Conservation (phyloP, 2,329 filamentous ascomycete genomes). For the Tolypocladium pustulatum region DNA sequence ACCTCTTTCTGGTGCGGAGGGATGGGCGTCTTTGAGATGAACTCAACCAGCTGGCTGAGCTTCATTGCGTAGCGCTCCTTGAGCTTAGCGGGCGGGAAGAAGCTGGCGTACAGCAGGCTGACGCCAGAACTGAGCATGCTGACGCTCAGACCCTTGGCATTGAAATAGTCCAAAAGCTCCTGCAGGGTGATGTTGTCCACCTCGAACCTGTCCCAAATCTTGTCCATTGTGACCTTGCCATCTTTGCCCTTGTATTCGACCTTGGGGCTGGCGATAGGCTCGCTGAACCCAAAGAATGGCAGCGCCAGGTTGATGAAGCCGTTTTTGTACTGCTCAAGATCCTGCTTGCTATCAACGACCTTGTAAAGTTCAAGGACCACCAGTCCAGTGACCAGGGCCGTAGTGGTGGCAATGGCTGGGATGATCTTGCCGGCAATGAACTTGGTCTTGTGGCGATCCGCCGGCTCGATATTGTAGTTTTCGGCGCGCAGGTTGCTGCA, state of each 20-base stretch:
- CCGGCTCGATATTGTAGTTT: constrained; percentile 93
- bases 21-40: constrained; percentile 84
- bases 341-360: constrained; percentile 89
- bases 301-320: constrained; percentile 94
- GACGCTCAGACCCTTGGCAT: constrained; percentile 68
- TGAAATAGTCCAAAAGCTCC: constrained; percentile 76
- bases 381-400: constrained; percentile 86
- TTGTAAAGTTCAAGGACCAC: constrained; percentile 93
- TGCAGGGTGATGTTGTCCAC: constrained; percentile 73
- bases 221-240: constrained; percentile 77
- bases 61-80: constrained; percentile 77
- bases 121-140: constrained; percentile 97
- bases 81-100: constrained; percentile 69
- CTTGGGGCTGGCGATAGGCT: constrained; percentile 90
- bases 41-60: constrained; percentile 79
- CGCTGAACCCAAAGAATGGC: constrained; percentile 97
- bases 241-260: constrained; percentile 74
- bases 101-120: constrained; percentile 85
- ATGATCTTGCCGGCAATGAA: constrained; percentile 99
- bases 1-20: constrained; percentile 88
- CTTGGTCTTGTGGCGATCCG: constrained; percentile 96
- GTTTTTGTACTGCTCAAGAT: constrained; percentile 98
- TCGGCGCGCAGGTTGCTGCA: constrained; percentile 93
- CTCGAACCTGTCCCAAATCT: constrained; percentile 97
- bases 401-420: constrained; percentile 94